Base-by-base conservation (phyloP, 768 basidiomycete genomes). In the Trametes cinnabarina region DNA sequence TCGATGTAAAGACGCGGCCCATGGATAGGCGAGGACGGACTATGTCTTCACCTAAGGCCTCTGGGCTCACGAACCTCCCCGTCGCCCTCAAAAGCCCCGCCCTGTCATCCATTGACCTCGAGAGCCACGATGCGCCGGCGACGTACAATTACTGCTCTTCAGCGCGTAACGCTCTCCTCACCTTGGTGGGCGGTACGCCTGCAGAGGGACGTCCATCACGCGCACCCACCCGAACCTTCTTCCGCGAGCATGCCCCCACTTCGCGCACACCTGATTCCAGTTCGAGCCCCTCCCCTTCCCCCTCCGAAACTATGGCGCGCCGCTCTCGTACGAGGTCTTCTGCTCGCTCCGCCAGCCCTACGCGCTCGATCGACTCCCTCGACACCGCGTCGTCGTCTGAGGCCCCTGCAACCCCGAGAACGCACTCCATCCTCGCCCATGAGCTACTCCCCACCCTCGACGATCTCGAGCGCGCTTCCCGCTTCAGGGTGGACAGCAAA, bases 351-450 rank as follows among this genome's bases (percentile, higher is more conserved):
- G 15, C 63, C 23, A 65, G 66, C 30, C 68, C 53, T 22, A 55
- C 64, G 5, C 55, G 66, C 26, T 69, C 68, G 22, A 55, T 63
- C 61, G 66, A 67, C 54, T 69, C 68, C 3, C 51, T 68, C 47
- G 60, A 59, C 30, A 67, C 68, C 8, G 65, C 62, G 14, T 66
- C 68, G n/a, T 69, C 68, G 6, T 69, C 68, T 4, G 68, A 69
- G 55, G 68, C 66, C 3, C 68, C 68, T 17, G 64, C 58, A 47
- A 69, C 68, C 8, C 68, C 68, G 1, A 57, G 51, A n/a, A 63
- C 59, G n/a, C 62, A 61, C 42, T 59, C 60, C 12, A 49, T 62
- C 17, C 53, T 64, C 35, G 51, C 55, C 0, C 63, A 59, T 47
- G 63, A 63, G 37, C 44, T 55, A 28, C 60, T 60, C 23, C 60